Evolutionary conservation across 179 eudicot species (phyloP).

Genomic region (Amaranthus tricolor): DNA sequence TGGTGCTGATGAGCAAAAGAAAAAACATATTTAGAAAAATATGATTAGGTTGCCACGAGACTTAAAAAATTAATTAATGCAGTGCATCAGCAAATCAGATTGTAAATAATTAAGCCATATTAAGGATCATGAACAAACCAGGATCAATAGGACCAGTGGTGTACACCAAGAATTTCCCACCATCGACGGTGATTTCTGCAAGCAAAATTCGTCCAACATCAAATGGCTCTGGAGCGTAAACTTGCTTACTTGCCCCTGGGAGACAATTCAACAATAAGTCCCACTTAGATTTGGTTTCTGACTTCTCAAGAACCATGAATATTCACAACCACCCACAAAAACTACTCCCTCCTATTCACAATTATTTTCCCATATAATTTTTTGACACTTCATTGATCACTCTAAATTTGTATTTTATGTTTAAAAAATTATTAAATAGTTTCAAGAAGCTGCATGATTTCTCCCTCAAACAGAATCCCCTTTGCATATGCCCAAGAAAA

Average conservation of each 20-base stretch:
- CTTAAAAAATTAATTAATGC: background rate
- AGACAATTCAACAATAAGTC: constrained; percentile 5
- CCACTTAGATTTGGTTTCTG: background rate
- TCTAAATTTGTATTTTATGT: background rate
- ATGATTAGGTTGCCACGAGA: constrained; percentile 1
- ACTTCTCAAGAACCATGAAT: background rate
- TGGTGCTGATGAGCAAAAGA: constrained; percentile 55
- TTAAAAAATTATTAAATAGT: background rate
- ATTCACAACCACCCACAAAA: background rate
- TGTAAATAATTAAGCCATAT: constrained; percentile 1
- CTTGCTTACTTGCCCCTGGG: constrained; percentile 81
- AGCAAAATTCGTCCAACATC: constrained; percentile 79
- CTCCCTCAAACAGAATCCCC: background rate
- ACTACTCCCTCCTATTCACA: too few relatives aligned
- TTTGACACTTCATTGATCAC: too few relatives aligned
- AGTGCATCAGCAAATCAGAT: constrained; percentile 1
- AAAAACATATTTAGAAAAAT: constrained; percentile 4
- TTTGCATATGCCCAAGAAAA: background rate
- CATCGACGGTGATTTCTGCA: constrained; percentile 59
- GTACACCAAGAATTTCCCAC: constrained; percentile 47
- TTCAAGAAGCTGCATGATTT: background rate
- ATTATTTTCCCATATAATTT: too few relatives aligned
- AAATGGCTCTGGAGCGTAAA: constrained; percentile 96
- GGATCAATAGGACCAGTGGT: constrained; percentile 84
- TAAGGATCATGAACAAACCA: constrained; percentile 43